Evolutionary conservation across 441 rosid species (phyloP).

Genomic region (Corymbia citriodora): DNA sequence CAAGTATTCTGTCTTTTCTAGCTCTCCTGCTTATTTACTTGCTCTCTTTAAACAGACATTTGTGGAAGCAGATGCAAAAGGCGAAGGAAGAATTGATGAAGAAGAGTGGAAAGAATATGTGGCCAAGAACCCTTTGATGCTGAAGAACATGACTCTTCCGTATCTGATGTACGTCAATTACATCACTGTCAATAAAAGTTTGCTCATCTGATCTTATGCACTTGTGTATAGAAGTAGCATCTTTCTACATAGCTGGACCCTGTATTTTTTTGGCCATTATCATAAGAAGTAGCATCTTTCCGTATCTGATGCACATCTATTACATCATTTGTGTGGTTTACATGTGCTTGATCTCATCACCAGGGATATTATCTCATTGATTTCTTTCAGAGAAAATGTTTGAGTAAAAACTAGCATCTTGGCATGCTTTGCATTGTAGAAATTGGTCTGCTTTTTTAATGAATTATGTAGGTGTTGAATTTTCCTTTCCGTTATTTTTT

Average conservation of each 20-base stretch:
- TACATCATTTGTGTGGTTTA: not conserved
- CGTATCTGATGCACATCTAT: not conserved
- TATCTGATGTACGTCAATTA: conserved; percentile 9
- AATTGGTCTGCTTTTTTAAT: not conserved
- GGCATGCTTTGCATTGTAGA: not conserved
- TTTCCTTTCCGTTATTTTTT: not conserved
- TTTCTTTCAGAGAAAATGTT: not conserved
- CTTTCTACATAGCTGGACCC: not conserved
- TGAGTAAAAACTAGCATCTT: not conserved
- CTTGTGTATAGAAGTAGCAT: not conserved
- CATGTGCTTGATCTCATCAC: not conserved
- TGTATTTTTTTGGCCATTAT: not conserved
- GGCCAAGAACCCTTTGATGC: conserved; percentile 5
- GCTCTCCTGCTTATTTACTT: not conserved
- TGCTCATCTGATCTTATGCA: not conserved
- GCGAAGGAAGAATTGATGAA: conserved; percentile 22
- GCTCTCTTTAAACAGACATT: conserved; percentile 13
- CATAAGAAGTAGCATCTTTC: not conserved
- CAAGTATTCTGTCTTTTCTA: not conserved
- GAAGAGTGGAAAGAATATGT: conserved; percentile 25
- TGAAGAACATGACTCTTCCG: conserved; percentile 28
- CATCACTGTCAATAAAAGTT: not conserved
- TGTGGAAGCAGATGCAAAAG: conserved; percentile 15
- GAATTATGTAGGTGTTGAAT: not conserved
- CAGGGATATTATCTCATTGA: not conserved